phyloP scores from a whole-genome alignment of 164 flowering plant genomes.

The Litsea cubeba region DNA sequence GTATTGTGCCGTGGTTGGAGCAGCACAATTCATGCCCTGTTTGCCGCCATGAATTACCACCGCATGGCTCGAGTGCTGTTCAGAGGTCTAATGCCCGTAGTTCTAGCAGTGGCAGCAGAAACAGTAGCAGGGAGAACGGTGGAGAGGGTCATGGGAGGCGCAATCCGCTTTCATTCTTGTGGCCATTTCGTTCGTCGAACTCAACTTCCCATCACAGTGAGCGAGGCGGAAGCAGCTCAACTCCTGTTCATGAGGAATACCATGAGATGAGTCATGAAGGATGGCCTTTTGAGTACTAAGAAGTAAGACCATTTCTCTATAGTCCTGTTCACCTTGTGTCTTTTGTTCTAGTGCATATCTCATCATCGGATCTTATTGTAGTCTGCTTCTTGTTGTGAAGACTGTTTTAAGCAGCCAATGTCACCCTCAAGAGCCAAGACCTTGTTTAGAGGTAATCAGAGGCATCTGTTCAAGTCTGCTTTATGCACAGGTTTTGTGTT shows the following conservation, averaged over 20 bases:
- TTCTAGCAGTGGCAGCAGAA: constrained; percentile 23
- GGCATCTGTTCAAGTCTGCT: constrained; percentile 1
- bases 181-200: constrained; percentile 72
- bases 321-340: constrained; percentile 5
- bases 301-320: constrained; percentile 9
- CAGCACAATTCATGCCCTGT: constrained; percentile 87
- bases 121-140: constrained; percentile 21
- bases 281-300: constrained; percentile 56
- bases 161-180: constrained; percentile 55
- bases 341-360: background rate
- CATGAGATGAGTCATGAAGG: constrained; percentile 39
- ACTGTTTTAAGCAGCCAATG: background rate
- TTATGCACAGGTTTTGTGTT: constrained; percentile 12
- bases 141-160: constrained; percentile 45
- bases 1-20: constrained; percentile 83
- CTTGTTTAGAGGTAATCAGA: constrained; percentile 5
- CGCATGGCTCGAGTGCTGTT: constrained; percentile 29
- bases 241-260: constrained; percentile 31
- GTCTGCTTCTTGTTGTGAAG: background rate
- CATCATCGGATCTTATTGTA: background rate
- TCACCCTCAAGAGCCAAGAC: constrained; percentile 1
- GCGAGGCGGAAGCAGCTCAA: constrained; percentile 39
- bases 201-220: constrained; percentile 35
- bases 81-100: constrained; percentile 19
- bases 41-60: constrained; percentile 64